These are phyloP conservation scores for Curvularia lunata DNA, from an alignment of 2,329 filamentous ascomycete species.

Conservation along the genomic window DNA sequence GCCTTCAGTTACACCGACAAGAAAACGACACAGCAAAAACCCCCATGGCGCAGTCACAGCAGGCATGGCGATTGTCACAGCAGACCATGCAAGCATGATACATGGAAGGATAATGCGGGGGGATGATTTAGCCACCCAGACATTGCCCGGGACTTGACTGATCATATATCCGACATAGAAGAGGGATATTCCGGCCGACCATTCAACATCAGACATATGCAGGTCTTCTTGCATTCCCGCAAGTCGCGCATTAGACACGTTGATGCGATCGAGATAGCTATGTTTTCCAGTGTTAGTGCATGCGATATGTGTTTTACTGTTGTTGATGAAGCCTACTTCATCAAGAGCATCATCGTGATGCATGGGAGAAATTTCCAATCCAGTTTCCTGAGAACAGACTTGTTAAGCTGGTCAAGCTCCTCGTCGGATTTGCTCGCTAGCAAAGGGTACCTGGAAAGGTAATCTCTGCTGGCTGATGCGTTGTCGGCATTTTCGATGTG, in stretches of 20 bases:
- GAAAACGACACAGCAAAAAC: slow-evolving; percentile 48
- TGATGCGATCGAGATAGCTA: slow-evolving; percentile 53
- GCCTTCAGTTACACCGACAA: slow-evolving; percentile 50
- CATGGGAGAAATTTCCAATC: slow-evolving; percentile 42
- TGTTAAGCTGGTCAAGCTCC: slow-evolving; percentile 33
- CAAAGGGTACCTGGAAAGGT: neutral
- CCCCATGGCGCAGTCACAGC: slow-evolving; percentile 40
- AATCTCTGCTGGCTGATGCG: neutral
- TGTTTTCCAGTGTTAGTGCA: neutral
- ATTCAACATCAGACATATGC: slow-evolving; percentile 38
- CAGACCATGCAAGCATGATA: slow-evolving; percentile 51
- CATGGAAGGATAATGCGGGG: slow-evolving; percentile 34
- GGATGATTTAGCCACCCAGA: slow-evolving; percentile 51
- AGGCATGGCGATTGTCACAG: slow-evolving; percentile 54
- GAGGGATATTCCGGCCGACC: slow-evolving; percentile 52
- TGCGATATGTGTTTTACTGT: neutral
- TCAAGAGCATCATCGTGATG: slow-evolving; percentile 42
- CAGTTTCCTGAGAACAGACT: slow-evolving; percentile 31
- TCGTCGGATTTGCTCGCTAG: neutral
- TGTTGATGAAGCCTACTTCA: slow-evolving; percentile 29
- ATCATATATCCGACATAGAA: slow-evolving; percentile 58
- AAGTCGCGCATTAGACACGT: slow-evolving; percentile 50
- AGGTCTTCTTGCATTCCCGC: slow-evolving; percentile 51
- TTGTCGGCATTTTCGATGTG: neutral
- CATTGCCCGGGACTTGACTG: slow-evolving; percentile 56